phyloP scores from a whole-genome alignment of 306 rosid genomes.

The Cucurbita maxima region DNA sequence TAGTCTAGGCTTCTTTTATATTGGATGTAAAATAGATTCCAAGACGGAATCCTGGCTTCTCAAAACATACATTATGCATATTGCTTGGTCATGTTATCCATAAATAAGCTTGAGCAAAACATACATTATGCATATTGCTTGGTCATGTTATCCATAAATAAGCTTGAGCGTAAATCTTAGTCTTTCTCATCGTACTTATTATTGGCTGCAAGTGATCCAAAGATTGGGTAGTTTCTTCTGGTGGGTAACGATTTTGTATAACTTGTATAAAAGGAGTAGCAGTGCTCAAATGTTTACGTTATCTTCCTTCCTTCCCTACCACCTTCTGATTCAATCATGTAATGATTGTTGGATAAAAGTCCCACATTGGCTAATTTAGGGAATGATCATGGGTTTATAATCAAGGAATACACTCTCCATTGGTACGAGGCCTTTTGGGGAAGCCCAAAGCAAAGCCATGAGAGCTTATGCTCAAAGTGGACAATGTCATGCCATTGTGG shows the following conservation, averaged over 20 bases:
- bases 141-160: neutral
- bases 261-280: neutral
- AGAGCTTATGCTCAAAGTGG: too few relatives aligned
- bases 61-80: neutral
- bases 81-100: neutral
- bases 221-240: neutral
- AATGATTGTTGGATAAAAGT: too few relatives aligned
- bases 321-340: neutral
- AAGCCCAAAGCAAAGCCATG: too few relatives aligned
- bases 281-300: neutral
- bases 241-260: neutral
- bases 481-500: too few relatives aligned
- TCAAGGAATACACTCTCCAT: too few relatives aligned
- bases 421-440: too few relatives aligned
- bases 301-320: neutral
- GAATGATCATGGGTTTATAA: too few relatives aligned
- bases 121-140: neutral
- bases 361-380: too few relatives aligned
- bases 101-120: neutral
- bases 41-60: neutral
- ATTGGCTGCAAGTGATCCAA: neutral
- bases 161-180: neutral
- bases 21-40: neutral
- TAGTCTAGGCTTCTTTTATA: neutral
- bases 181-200: neutral